These are phyloP conservation scores for Seiridium unicorne DNA, from an alignment of 2,329 filamentous ascomycete genomes.

Conservation along the genomic window DNA sequence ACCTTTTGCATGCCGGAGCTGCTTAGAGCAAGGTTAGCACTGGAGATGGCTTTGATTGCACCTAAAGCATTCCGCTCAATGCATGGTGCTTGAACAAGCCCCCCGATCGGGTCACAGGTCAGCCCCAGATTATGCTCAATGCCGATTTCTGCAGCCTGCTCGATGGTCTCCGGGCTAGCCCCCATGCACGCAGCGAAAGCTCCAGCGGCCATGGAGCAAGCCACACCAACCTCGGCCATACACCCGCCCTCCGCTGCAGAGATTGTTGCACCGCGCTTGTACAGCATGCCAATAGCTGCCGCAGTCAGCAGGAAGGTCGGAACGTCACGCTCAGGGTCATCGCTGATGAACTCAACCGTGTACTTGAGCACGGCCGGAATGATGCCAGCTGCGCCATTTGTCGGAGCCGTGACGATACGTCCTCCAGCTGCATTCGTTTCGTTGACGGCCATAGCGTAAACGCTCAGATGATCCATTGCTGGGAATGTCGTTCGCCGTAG, in stretches of 20 bases:
- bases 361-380: slow-evolving; percentile 51
- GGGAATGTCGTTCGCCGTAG: slow-evolving; percentile 45
- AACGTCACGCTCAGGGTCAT: slow-evolving; percentile 47
- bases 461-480: slow-evolving; percentile 48
- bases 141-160: slow-evolving; percentile 51
- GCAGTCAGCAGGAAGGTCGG: slow-evolving; percentile 48
- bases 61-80: slow-evolving; percentile 51
- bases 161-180: slow-evolving; percentile 46
- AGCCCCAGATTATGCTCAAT: slow-evolving; percentile 52
- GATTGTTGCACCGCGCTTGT: slow-evolving; percentile 51
- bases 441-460: slow-evolving; percentile 51
- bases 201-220: slow-evolving; percentile 50
- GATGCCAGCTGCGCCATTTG: slow-evolving; percentile 50
- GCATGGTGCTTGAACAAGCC: slow-evolving; percentile 49
- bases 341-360: slow-evolving; percentile 47
- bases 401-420: slow-evolving; percentile 49
- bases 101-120: slow-evolving; percentile 50
- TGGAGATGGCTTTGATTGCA: slow-evolving; percentile 49
- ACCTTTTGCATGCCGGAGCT: slow-evolving; percentile 46
- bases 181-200: slow-evolving; percentile 52
- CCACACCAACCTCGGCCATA: slow-evolving; percentile 53
- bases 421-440: slow-evolving; percentile 52
- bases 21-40: slow-evolving; percentile 47
- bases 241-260: slow-evolving; percentile 50
- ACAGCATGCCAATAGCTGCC: slow-evolving; percentile 50